Evolutionary conservation across 2,329 filamentous ascomycete species (phyloP).

Genomic region (Trichophyton mentagrophytes): DNA sequence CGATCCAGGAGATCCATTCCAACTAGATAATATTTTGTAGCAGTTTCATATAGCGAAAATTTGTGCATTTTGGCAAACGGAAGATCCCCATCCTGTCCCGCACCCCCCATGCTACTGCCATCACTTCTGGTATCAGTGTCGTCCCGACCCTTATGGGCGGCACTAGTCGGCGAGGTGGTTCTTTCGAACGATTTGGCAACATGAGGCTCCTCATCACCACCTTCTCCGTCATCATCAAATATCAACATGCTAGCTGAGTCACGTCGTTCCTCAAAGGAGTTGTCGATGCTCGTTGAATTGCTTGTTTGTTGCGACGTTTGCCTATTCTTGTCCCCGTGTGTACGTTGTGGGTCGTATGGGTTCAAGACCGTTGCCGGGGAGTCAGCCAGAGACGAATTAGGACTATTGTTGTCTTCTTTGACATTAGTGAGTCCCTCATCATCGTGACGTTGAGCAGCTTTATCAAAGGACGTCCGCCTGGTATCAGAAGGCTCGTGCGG

Average conservation of each 20-base stretch:
- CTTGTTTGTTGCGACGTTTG: neutral
- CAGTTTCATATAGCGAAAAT: conserved; percentile 94
- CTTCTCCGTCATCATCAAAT: conserved; percentile 24
- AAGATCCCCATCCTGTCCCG: conserved; percentile 24
- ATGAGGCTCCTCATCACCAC: conserved; percentile 34
- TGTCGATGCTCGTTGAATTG: conserved; percentile 3
- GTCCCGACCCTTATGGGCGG: conserved; percentile 27
- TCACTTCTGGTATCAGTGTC: conserved; percentile 11
- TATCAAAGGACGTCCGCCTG: conserved; percentile 7
- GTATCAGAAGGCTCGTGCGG: neutral
- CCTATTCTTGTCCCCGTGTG: neutral
- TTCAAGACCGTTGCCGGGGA: neutral
- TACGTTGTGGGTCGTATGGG: neutral
- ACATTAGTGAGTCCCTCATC: neutral
- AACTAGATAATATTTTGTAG: conserved; percentile 84
- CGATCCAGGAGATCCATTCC: conserved; percentile 82
- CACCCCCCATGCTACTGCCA: conserved; percentile 14
- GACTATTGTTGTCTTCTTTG: neutral
- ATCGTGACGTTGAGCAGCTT: neutral
- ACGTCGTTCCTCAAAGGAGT: conserved; percentile 21
- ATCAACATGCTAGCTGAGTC: conserved; percentile 21
- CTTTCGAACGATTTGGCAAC: conserved; percentile 35
- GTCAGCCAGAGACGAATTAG: neutral
- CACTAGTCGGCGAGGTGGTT: conserved; percentile 26
- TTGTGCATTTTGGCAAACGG: conserved; percentile 66